phyloP scores from a whole-genome alignment of 192 early-diverging fungal species.

The Backusella luteola region DNA sequence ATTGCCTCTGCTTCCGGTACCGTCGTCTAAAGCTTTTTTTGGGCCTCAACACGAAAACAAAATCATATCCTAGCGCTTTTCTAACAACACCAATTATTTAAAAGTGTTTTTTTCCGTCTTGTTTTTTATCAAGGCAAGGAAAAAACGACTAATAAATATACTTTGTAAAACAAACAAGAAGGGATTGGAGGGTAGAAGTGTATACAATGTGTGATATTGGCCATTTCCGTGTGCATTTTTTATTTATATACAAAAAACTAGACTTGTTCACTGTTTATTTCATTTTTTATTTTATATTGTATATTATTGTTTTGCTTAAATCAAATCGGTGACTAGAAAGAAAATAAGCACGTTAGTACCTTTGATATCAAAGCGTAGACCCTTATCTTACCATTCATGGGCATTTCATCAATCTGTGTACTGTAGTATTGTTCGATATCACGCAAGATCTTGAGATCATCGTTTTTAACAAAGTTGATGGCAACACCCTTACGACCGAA shows the following conservation, averaged over 20 bases:
- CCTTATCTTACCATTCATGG: conserved; percentile 57
- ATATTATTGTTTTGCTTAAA: neutral
- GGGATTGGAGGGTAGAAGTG: neutral
- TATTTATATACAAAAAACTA: neutral
- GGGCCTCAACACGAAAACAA: neutral
- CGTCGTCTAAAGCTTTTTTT: conserved; percentile 44
- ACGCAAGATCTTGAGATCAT: conserved; percentile 88
- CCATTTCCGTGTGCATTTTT: neutral
- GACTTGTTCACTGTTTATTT: neutral
- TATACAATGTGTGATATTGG: neutral
- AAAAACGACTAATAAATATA: neutral
- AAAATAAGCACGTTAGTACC: neutral
- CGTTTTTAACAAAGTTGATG: conserved; percentile 97
- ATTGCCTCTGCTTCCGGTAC: conserved; percentile 91
- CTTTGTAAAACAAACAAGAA: neutral
- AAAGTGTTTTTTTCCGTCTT: neutral
- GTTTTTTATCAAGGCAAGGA: neutral
- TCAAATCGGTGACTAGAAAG: conserved; percentile 10
- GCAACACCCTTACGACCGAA: conserved; percentile 99
- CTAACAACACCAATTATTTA: neutral
- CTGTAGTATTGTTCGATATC: conserved; percentile 99
- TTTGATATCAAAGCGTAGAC: neutral
- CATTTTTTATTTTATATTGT: neutral
- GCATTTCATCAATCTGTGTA: conserved; percentile 98
- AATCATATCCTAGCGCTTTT: neutral